Base-by-base conservation (phyloP, 805 yeast species). In the Hanseniaspora lachancei region DNA sequence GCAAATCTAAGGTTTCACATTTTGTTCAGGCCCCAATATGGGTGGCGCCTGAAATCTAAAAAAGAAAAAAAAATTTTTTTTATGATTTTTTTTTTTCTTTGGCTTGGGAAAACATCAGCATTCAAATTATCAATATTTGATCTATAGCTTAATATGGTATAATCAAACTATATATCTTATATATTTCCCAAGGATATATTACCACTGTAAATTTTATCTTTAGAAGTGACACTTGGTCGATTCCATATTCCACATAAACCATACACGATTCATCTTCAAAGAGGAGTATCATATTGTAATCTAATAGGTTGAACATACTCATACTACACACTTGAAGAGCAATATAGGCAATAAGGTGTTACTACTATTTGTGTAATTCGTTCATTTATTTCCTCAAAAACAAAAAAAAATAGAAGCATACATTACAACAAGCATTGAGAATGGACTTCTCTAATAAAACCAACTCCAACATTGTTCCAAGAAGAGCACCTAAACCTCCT, bases 401-500 rank as follows among this genome's bases (percentile, higher is more conserved):
- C n/a, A n/a, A n/a, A 24, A 24, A 24, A 24, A 24, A 24, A 24
- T 24, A 24, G 8, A 27, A 9, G 29, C 29, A 27, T 27, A 27
- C 3, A 3, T 7, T 27, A 7, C 8, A 27, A 27, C 9, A 27
- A 27, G 29, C 29, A 27, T 27, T 27, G 8, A 27, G 8, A 27
- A 52, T 52, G 55, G 55, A 52, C 20, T 52, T 52, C 15, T 44
- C 47, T n/a, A 44, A 27, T 18, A 27, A 34, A 4, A 29, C 47
- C 9, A 36, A 20, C n/a, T 43, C 47, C 5, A 44, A 43, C 12
- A 23, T 47, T 10, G 18, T 51, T 23, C 55, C 55, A 5, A 52
- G 55, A 52, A 52, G 27, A 38, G 55, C 55, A 8, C 55, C 55
- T 15, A 52, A 52, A n/a, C 55, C 55, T 18, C 55, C 55, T 10